Conservation (phyloP, 305 asterid species). For the Petunia hybrid region DNA sequence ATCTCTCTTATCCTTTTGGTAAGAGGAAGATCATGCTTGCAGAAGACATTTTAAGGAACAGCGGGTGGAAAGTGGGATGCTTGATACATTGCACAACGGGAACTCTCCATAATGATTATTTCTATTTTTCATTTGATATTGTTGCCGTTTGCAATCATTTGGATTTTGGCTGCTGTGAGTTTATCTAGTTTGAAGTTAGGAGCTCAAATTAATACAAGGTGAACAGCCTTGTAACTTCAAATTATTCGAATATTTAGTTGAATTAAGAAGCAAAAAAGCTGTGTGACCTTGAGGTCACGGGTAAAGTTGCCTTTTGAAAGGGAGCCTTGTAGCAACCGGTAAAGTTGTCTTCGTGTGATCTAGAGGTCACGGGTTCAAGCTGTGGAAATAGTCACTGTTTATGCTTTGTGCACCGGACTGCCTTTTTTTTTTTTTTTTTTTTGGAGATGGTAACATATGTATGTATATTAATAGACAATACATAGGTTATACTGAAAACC, state of each 20-base stretch:
- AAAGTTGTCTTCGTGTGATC: no score
- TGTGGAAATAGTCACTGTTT: no score
- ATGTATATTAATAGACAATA: no score
- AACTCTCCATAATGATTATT: slow-evolving; percentile 20
- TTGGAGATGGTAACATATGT: no score
- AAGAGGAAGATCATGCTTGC: not conserved
- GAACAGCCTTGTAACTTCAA: not conserved
- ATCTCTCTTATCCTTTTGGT: no score
- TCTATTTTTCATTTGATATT: not conserved
- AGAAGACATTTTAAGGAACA: slow-evolving; percentile 19
- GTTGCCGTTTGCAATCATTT: slow-evolving; percentile 4
- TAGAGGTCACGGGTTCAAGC: no score
- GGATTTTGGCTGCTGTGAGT: slow-evolving; percentile 1
- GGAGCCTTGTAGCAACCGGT: no score
- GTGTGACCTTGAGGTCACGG: no score
- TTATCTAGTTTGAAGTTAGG: slow-evolving; percentile 15
- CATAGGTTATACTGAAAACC: no score
- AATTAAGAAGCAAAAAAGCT: slow-evolving; percentile 3
- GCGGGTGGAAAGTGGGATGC: not conserved
- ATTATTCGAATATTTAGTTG: slow-evolving; percentile 8
- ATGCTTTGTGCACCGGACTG: no score
- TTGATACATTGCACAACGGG: not conserved
- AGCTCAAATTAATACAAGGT: not conserved
- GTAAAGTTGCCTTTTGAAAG: no score
- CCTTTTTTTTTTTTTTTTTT: no score